Evolutionary conservation across 192 early-diverging fungal genomes (phyloP), one percentile per base, ranked within the genome.

Genomic region (Coemansia javaensis): DNA sequence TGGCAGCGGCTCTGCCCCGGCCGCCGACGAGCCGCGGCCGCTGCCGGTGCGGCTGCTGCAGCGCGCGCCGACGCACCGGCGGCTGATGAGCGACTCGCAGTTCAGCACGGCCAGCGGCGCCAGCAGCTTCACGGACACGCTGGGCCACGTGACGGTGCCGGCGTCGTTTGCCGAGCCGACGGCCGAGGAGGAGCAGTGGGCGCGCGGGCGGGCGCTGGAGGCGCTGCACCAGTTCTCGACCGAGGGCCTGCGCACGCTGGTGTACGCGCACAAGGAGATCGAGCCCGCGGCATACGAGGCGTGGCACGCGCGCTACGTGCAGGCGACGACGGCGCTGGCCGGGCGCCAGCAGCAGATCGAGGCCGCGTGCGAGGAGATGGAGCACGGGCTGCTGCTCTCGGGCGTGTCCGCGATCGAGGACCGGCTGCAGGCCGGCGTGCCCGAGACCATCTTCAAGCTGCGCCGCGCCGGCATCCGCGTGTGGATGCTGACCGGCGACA

Each of bases 401-500:
- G 91, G 91, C 0, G 84, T 88, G 0, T 91, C 90, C 0, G 91
- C 91, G 2, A 94, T 94, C 45, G 91, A 94, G 53, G 91, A 94
- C 54, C 82, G 87, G 42, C 59, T 94, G 48, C 91, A 94, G 48
- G 82, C 75, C 5, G 89, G 88, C 13, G 91, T 94, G 0, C 87
- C 90, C 2, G 88, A 90, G 51, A 84, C 87, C 5, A 91, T 94
- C 24, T 78, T 81, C 51, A 82, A 79, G 40, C 75, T 94, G 23
- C 80, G 85, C 0, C 61, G 76, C 5, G 91, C 90, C 0, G 86
- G 85, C 30, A 86, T 94, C 34, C 80, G 81, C 28, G 69, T 94
- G 25, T 94, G 91, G 90, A 87, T 94, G 80, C 67, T 94, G 63
- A 94, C 91, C 0, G 91, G 91, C 23, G 91, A 94, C 57, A 93